phyloP scores from a whole-genome alignment of 129 eudicot species.

The Ambrosia trifida region DNA sequence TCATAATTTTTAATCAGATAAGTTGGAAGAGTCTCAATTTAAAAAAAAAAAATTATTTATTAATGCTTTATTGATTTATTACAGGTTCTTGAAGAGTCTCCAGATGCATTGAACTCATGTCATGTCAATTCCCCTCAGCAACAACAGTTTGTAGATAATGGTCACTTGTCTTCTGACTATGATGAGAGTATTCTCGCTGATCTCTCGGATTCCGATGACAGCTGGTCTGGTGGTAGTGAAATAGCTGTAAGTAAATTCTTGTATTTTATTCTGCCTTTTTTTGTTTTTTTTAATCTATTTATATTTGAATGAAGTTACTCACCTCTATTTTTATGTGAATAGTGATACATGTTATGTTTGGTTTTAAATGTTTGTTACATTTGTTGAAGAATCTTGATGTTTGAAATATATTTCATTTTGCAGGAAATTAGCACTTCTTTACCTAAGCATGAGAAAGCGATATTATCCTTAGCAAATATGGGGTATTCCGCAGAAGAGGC shows the following conservation, averaged over 20 bases:
- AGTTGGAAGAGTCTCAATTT: background rate
- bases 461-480: slow-evolving; percentile 58
- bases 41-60: no score
- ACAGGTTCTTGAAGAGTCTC: slow-evolving; percentile 67
- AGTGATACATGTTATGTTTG: background rate
- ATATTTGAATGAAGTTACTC: no score
- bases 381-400: slow-evolving; percentile 1
- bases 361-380: slow-evolving; percentile 3
- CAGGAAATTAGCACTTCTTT: slow-evolving; percentile 51
- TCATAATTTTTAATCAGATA: no score
- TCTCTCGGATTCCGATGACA: slow-evolving; percentile 61
- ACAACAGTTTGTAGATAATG: slow-evolving; percentile 46
- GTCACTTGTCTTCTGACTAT: slow-evolving; percentile 62
- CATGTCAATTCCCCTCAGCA: slow-evolving; percentile 34
- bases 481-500: slow-evolving; percentile 69
- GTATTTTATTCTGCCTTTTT: slow-evolving; percentile 3
- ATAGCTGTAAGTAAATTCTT: slow-evolving; percentile 37
- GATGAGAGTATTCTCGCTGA: slow-evolving; percentile 60
- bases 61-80: slow-evolving; percentile 25
- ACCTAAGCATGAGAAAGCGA: slow-evolving; percentile 44
- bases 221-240: slow-evolving; percentile 57
- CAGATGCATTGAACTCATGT: slow-evolving; percentile 34
- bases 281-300: background rate
- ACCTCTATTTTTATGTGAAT: background rate
- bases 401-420: slow-evolving; percentile 18